A percentile compares a stretch with the other conserved stretches of the same genome.
Conservation (phyloP, 2,329 filamentous ascomycete genomes). For the Exophiala alcalophila region DNA sequence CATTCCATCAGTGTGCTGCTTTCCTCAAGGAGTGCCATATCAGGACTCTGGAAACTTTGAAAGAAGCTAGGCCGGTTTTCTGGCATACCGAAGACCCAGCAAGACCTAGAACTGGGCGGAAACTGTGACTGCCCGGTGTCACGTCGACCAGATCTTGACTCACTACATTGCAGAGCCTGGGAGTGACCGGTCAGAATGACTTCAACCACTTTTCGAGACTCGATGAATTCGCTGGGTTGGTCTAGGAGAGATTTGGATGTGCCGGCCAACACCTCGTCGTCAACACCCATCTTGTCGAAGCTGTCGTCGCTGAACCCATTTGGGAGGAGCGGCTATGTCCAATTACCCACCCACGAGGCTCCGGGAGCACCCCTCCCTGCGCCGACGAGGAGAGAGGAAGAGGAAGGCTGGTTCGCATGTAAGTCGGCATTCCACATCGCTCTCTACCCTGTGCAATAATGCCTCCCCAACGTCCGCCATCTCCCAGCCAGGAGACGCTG, state of each 20-base stretch:
- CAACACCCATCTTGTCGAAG: slow-evolving; percentile 72
- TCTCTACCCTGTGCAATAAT: slow-evolving; percentile 9
- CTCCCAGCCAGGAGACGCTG: slow-evolving; percentile 14
- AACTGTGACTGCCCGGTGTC: not conserved
- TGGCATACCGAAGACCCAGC: slow-evolving; percentile 3
- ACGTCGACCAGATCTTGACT: slow-evolving; percentile 4
- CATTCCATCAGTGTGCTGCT: slow-evolving; percentile 4
- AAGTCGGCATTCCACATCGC: slow-evolving; percentile 51
- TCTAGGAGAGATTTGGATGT: slow-evolving; percentile 76
- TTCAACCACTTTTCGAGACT: slow-evolving; percentile 84
- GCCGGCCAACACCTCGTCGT: slow-evolving; percentile 66
- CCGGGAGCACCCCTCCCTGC: slow-evolving; percentile 83
- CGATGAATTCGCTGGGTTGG: slow-evolving; percentile 93
- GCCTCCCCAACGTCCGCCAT: slow-evolving; percentile 1
- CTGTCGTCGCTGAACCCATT: slow-evolving; percentile 88
- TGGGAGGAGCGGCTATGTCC: slow-evolving; percentile 74
- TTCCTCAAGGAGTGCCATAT: slow-evolving; percentile 1
- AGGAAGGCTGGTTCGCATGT: slow-evolving; percentile 94
- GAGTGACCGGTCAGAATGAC: slow-evolving; percentile 59
- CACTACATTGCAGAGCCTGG: slow-evolving; percentile 2
- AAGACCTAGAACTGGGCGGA: slow-evolving; percentile 9
- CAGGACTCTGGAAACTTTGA: slow-evolving; percentile 1
- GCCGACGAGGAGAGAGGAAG: slow-evolving; percentile 80
- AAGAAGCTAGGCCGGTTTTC: slow-evolving; percentile 2
- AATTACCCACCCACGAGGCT: slow-evolving; percentile 79